phyloP scores from a whole-genome alignment of 192 early-diverging fungal genomes.

The Coemansia sp. region DNA sequence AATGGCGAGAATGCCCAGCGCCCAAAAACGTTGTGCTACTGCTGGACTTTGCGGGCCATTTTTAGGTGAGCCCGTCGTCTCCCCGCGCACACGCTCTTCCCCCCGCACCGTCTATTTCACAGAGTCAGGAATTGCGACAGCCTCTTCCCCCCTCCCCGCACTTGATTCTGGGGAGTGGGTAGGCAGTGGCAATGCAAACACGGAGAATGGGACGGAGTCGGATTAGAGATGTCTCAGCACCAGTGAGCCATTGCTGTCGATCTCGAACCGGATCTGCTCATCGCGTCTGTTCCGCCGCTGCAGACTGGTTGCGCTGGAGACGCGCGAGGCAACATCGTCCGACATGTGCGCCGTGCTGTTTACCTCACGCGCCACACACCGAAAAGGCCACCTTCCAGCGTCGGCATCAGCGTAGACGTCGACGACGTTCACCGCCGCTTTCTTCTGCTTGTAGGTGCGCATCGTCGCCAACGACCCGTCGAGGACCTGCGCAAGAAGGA shows the following conservation, averaged over 20 bases:
- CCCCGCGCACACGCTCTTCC: not conserved
- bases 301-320: slow-evolving; percentile 27
- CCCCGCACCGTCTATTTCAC: slow-evolving; percentile 1
- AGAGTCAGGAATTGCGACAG: not conserved
- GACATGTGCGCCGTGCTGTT: slow-evolving; percentile 35
- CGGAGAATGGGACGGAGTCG: not conserved
- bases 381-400: slow-evolving; percentile 11
- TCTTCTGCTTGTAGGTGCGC: slow-evolving; percentile 36
- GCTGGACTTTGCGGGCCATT: not conserved
- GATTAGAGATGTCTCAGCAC: slow-evolving; percentile 16
- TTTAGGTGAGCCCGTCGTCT: not conserved
- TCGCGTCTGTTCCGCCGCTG: slow-evolving; percentile 6
- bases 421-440: slow-evolving; percentile 33
- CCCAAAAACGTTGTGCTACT: slow-evolving; percentile 14
- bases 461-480: slow-evolving; percentile 34
- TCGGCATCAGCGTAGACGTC: slow-evolving; percentile 4
- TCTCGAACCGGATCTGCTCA: slow-evolving; percentile 28
- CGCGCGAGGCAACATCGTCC: slow-evolving; percentile 24
- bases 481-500: slow-evolving; percentile 33
- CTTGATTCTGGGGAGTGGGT: not conserved
- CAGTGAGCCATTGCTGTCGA: slow-evolving; percentile 17
- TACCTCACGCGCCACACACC: slow-evolving; percentile 23
- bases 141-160: not conserved
- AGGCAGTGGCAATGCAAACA: not conserved
- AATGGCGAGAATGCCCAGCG: not conserved